These are phyloP conservation scores for Rutidosis leptorrhynchoides DNA, from an alignment of 129 eudicot genomes.

Conservation along the genomic window DNA sequence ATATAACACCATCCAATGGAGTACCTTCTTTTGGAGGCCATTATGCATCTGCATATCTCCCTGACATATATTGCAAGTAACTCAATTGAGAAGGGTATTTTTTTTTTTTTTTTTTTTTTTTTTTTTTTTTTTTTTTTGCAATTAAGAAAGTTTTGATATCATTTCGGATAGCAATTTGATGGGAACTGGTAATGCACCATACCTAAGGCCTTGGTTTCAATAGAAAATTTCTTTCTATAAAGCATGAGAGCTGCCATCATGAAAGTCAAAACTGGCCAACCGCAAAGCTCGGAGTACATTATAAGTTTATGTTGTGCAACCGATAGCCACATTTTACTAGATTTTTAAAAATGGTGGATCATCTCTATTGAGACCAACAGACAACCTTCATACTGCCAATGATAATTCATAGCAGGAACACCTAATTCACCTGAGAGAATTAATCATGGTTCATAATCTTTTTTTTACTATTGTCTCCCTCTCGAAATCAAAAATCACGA, in stretches of 20 bases:
- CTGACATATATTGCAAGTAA: constrained; percentile 66
- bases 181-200: constrained; percentile 74
- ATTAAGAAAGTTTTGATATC: constrained; percentile 53
- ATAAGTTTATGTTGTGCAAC: constrained; percentile 50
- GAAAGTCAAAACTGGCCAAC: constrained; percentile 87
- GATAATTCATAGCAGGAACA: constrained; percentile 50
- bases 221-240: constrained; percentile 51
- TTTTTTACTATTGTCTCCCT: not conserved
- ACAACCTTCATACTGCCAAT: constrained; percentile 68
- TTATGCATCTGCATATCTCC: constrained; percentile 57
- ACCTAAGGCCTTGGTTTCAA: constrained; percentile 62
- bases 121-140: too few species aligned
- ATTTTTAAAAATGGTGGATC: constrained; percentile 65
- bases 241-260: constrained; percentile 73
- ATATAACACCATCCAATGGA: constrained; percentile 71
- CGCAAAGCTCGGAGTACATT: constrained; percentile 79
- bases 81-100: constrained; percentile 85
- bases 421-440: not conserved
- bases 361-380: constrained; percentile 71
- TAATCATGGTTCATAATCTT: not conserved
- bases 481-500: not conserved
- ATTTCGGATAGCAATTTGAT: constrained; percentile 47
- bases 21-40: constrained; percentile 83
- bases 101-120: too few species aligned
- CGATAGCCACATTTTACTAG: constrained; percentile 79